phyloP scores from a whole-genome alignment of 805 yeast genomes.

The Candida lessepsii region DNA sequence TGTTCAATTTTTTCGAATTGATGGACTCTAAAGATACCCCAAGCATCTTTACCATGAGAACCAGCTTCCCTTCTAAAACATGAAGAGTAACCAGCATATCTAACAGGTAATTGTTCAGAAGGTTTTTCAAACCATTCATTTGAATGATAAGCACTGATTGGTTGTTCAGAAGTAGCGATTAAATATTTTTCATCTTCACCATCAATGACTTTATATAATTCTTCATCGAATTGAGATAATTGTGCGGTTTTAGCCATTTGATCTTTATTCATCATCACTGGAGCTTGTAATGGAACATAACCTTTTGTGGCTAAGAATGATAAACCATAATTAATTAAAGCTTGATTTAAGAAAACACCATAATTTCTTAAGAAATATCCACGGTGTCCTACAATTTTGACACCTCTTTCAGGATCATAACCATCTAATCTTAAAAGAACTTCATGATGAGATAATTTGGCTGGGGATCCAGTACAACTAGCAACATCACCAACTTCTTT shows the following conservation, averaged over 20 bases:
- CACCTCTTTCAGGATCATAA: slow-evolving; percentile 98
- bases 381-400: slow-evolving; percentile 95
- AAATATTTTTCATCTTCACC: slow-evolving; percentile 97
- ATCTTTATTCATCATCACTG: slow-evolving; percentile 99
- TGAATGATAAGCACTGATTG: slow-evolving; percentile 95
- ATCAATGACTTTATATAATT: slow-evolving; percentile 92
- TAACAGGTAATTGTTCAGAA: slow-evolving; percentile 90
- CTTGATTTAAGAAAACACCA: slow-evolving; percentile 98
- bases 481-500: slow-evolving; percentile 62
- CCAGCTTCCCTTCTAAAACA: slow-evolving; percentile 99
- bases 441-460: slow-evolving; percentile 91
- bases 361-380: slow-evolving; percentile 93
- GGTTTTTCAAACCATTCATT: slow-evolving; percentile 99
- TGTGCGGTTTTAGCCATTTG: slow-evolving; percentile 99
- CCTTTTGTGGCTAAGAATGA: slow-evolving; percentile 74
- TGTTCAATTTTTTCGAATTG: slow-evolving; percentile 98
- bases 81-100: slow-evolving; percentile 97
- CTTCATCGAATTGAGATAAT: slow-evolving; percentile 96
- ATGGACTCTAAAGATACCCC: slow-evolving; percentile 99
- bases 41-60: slow-evolving; percentile 98
- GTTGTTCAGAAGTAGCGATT: slow-evolving; percentile 99
- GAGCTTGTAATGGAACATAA: slow-evolving; percentile 92
- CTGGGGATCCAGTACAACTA: slow-evolving; percentile 73
- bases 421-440: slow-evolving; percentile 92
- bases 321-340: slow-evolving; percentile 94